Evolutionary conservation across 208 protist species (phyloP).

Genomic region (Trypanosoma grayi): DNA sequence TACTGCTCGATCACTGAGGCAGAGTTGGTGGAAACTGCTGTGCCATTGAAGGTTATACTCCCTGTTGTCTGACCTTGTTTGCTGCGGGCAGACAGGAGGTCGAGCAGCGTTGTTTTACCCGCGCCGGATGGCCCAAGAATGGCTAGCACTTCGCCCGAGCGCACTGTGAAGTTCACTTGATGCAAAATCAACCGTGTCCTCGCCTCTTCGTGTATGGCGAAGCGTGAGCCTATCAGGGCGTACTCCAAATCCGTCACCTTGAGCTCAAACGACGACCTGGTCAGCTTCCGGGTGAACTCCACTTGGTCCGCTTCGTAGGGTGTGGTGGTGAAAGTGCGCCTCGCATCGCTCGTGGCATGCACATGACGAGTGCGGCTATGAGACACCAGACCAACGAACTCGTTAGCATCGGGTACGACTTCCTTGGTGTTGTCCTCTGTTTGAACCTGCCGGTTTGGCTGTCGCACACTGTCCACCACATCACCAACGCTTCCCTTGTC

Average conservation of each 20-base stretch:
- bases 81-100: constrained; percentile 71
- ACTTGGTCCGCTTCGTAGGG: constrained; percentile 31
- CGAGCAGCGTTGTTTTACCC: constrained; percentile 90
- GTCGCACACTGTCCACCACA: no score
- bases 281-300: constrained; percentile 35
- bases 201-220: constrained; percentile 37
- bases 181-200: constrained; percentile 51
- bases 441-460: no score
- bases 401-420: neutral
- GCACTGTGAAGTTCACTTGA: constrained; percentile 71
- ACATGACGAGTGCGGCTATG: neutral
- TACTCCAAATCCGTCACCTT: constrained; percentile 56
- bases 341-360: constrained; percentile 4
- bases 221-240: constrained; percentile 37
- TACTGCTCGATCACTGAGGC: constrained; percentile 34
- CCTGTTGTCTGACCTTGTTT: constrained; percentile 68
- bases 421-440: neutral
- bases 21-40: constrained; percentile 31
- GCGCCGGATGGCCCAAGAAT: constrained; percentile 90
- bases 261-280: constrained; percentile 53
- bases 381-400: constrained; percentile 1
- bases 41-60: constrained; percentile 70
- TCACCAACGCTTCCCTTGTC: no score
- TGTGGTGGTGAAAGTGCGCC: constrained; percentile 24
- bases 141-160: constrained; percentile 80